These are phyloP conservation scores for Aristolochia contorta DNA, from an alignment of 164 flowering plant genomes.

Conservation along the genomic window DNA sequence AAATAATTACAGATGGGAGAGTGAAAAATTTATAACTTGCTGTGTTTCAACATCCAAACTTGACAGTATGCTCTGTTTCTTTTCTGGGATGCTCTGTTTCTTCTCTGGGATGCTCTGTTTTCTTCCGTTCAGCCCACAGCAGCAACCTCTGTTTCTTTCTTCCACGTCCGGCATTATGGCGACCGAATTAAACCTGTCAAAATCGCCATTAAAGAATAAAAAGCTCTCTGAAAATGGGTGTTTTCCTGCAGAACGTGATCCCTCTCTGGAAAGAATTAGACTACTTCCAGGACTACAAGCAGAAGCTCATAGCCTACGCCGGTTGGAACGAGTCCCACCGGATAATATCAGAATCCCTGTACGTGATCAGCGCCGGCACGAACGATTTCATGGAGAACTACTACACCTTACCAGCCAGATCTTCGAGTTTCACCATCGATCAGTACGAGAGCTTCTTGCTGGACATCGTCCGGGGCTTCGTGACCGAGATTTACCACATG, in stretches of 20 bases:
- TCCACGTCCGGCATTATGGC: neutral
- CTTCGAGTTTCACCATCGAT: constrained; percentile 9
- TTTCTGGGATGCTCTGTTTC: too few relatives aligned
- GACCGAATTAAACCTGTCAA: neutral
- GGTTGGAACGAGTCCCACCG: constrained; percentile 31
- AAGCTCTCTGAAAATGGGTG: neutral
- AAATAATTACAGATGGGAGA: too few relatives aligned
- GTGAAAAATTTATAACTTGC: too few relatives aligned
- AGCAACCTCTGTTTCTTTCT: neutral
- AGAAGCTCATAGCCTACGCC: constrained; percentile 22
- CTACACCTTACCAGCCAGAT: constrained; percentile 8
- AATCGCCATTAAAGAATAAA: too few relatives aligned
- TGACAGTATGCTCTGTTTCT: constrained; percentile 10
- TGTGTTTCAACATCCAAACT: too few relatives aligned
- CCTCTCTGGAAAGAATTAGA: constrained; percentile 60
- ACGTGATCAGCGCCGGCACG: constrained; percentile 57
- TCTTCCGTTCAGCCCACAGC: neutral
- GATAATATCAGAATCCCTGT: constrained; percentile 32
- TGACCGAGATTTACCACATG: constrained; percentile 10
- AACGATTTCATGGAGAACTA: constrained; percentile 56
- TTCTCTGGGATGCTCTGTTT: neutral
- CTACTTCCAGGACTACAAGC: constrained; percentile 54
- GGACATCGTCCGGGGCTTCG: constrained; percentile 10
- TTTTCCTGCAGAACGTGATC: constrained; percentile 39
- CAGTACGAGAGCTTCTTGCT: constrained; percentile 11